A percentile compares a stretch with the other conserved stretches of the same genome.
phyloP scores from a whole-genome alignment of 441 rosid genomes.

The Adansonia grandidieri region DNA sequence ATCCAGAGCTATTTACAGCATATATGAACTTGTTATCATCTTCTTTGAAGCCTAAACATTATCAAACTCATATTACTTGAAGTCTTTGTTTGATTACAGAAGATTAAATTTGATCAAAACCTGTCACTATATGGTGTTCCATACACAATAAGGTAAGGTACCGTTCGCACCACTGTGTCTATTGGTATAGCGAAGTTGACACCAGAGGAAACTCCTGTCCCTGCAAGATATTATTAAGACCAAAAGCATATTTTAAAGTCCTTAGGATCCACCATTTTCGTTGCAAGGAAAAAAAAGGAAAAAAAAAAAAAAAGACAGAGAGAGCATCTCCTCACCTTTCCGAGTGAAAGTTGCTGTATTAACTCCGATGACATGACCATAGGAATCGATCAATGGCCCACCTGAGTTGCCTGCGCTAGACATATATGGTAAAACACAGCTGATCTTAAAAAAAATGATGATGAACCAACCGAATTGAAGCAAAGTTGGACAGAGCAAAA shows the following conservation, averaged over 20 bases:
- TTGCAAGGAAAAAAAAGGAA: background rate
- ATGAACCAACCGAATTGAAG: background rate
- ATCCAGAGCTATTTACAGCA: background rate
- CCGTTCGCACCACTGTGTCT: slow-evolving; percentile 65
- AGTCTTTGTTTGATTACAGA: slow-evolving; percentile 4
- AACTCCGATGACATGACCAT: slow-evolving; percentile 86
- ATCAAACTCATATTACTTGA: background rate
- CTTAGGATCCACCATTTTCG: background rate
- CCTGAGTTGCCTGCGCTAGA: slow-evolving; percentile 68
- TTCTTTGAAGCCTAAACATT: background rate
- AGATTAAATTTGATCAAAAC: slow-evolving; percentile 42
- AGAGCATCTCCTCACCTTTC: slow-evolving; percentile 49
- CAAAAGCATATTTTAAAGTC: background rate
- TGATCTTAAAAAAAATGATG: background rate
- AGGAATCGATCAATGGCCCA: slow-evolving; percentile 78
- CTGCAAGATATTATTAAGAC: slow-evolving; percentile 41
- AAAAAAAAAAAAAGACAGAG: background rate
- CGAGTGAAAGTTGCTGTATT: slow-evolving; percentile 88
- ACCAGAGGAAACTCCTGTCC: slow-evolving; percentile 76
- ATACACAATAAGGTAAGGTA: slow-evolving; percentile 77
- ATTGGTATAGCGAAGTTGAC: slow-evolving; percentile 88
- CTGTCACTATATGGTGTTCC: slow-evolving; percentile 85
- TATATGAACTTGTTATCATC: background rate
- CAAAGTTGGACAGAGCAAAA: background rate
- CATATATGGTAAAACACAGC: too few species aligned